phyloP scores from a whole-genome alignment of 441 rosid genomes.

The Euphorbia corollata region DNA sequence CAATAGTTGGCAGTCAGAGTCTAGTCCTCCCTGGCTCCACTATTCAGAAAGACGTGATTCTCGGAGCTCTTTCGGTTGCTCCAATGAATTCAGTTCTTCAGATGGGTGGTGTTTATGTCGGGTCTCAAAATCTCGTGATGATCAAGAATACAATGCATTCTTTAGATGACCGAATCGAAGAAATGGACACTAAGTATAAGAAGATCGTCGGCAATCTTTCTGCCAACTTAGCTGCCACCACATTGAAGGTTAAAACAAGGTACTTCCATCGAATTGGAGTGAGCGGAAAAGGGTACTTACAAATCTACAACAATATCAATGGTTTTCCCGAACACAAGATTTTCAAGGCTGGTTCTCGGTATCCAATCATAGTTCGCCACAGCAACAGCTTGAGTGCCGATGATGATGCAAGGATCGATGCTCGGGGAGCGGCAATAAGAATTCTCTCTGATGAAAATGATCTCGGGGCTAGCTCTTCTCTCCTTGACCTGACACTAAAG shows the following conservation, averaged over 20 bases:
- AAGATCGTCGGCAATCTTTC: slow-evolving; percentile 58
- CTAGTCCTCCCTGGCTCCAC: slow-evolving; percentile 50
- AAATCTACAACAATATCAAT: slow-evolving; percentile 37
- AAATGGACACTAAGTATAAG: slow-evolving; percentile 60
- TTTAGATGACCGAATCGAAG: slow-evolving; percentile 66
- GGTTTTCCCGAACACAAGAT: slow-evolving; percentile 46
- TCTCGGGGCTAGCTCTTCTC: slow-evolving; percentile 20
- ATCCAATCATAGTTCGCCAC: slow-evolving; percentile 47
- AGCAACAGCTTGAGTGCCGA: slow-evolving; percentile 71
- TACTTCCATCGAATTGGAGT: slow-evolving; percentile 69
- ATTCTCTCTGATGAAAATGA: slow-evolving; percentile 35
- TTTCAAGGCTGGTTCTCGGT: slow-evolving; percentile 43
- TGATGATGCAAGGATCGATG: slow-evolving; percentile 67
- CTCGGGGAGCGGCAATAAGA: slow-evolving; percentile 56
- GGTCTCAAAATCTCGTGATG: slow-evolving; percentile 52
- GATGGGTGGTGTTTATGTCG: slow-evolving; percentile 54
- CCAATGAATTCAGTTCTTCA: slow-evolving; percentile 50
- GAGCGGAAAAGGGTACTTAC: slow-evolving; percentile 44
- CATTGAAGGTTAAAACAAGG: slow-evolving; percentile 55
- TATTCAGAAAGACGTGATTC: slow-evolving; percentile 46
- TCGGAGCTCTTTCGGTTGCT: slow-evolving; percentile 64
- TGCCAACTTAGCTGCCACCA: slow-evolving; percentile 54
- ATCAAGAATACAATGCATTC: slow-evolving; percentile 57
- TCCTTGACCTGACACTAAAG: slow-evolving; percentile 61
- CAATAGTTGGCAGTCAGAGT: slow-evolving; percentile 67